Conservation (phyloP, 2,329 filamentous ascomycete species). For the Nothophaeocryptopus gaeumannii region DNA sequence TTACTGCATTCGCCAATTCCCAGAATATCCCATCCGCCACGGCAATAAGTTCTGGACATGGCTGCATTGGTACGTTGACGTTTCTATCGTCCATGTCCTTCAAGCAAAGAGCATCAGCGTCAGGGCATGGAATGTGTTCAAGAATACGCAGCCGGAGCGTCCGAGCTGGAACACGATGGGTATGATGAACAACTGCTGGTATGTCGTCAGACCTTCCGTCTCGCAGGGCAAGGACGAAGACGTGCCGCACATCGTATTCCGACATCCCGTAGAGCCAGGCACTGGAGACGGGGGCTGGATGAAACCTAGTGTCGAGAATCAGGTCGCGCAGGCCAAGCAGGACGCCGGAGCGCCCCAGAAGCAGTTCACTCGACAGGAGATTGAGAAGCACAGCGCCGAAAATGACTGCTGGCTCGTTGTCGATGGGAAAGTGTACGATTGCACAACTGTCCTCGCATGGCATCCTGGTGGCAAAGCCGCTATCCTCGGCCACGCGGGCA, state of each 20-base stretch:
- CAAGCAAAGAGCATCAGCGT: conserved; percentile 45
- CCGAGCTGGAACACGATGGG: conserved; percentile 51
- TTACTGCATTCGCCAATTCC: conserved; percentile 50
- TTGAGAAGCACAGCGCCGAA: conserved; percentile 51
- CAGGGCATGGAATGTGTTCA: conserved; percentile 50
- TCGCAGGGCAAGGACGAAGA: conserved; percentile 34
- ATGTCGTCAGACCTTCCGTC: conserved; percentile 44
- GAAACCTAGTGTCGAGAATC: conserved; percentile 47
- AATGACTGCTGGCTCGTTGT: conserved; percentile 56
- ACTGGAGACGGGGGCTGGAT: conserved; percentile 51
- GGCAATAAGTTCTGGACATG: conserved; percentile 56
- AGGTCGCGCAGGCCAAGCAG: conserved; percentile 46
- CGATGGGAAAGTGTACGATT: conserved; percentile 53
- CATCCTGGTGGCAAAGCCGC: conserved; percentile 51
- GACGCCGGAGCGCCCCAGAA: conserved; percentile 47
- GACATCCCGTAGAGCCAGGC: conserved; percentile 48
- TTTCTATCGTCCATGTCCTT: conserved; percentile 46
- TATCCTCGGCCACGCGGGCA: conserved; percentile 51
- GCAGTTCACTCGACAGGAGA: conserved; percentile 53
- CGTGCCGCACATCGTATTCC: conserved; percentile 41
- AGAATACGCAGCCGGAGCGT: conserved; percentile 50
- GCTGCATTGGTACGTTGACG: conserved; percentile 53
- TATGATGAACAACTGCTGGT: conserved; percentile 58
- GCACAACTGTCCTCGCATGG: conserved; percentile 48
- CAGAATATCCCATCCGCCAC: conserved; percentile 50